Evolutionary conservation across 768 basidiomycete species (phyloP).

Genomic region (Inosperma sp.): DNA sequence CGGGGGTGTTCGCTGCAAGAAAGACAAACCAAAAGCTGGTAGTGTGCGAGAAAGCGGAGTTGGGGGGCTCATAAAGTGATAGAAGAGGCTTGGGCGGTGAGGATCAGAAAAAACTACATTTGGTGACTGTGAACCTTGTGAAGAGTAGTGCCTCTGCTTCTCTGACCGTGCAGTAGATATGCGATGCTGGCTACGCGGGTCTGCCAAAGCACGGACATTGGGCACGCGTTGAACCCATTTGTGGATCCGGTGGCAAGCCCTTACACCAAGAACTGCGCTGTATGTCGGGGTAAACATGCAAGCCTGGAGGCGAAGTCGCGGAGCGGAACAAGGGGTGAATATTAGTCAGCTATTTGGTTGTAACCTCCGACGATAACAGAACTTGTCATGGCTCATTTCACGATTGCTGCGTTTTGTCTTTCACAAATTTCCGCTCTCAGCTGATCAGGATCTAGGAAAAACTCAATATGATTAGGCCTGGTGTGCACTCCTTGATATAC

Average conservation of each 20-base stretch:
- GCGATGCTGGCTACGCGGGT: no score
- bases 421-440: neutral
- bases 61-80: slow-evolving; percentile 57
- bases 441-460: neutral
- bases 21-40: slow-evolving; percentile 64
- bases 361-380: slow-evolving; percentile 6
- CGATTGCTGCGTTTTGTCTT: slow-evolving; percentile 1
- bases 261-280: no score
- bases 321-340: no score
- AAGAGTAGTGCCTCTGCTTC: slow-evolving; percentile 2
- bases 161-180: neutral
- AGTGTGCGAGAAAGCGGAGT: slow-evolving; percentile 39
- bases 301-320: no score
- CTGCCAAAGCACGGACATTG: neutral
- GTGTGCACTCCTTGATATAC: slow-evolving; percentile 2
- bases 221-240: neutral
- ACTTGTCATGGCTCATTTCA: neutral
- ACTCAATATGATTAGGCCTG: neutral
- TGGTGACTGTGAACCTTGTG: slow-evolving; percentile 22
- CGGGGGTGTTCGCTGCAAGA: slow-evolving; percentile 45
- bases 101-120: slow-evolving; percentile 45
- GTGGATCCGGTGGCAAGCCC: neutral
- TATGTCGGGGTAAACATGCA: no score
- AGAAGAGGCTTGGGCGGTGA: slow-evolving; percentile 60
- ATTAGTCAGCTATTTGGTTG: neutral